These are phyloP conservation scores for Aphanoascus verrucosus DNA, from an alignment of 2,329 filamentous ascomycete species.

Conservation along the genomic window DNA sequence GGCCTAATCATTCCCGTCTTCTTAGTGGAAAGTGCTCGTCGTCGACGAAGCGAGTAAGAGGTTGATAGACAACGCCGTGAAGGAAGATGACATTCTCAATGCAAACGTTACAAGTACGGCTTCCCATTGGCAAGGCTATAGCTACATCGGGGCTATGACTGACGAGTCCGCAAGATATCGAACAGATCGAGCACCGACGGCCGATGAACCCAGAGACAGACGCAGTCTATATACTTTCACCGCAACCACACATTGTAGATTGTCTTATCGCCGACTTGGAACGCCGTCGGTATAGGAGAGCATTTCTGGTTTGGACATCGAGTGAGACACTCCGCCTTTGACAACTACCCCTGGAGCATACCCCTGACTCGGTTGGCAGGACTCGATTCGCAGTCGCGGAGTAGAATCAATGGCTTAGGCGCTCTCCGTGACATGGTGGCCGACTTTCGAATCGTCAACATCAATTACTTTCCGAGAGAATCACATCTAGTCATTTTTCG, in stretches of 20 bases:
- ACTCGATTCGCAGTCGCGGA: conserved; percentile 58
- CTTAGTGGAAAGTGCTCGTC: conserved; percentile 91
- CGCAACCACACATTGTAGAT: conserved; percentile 78
- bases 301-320: conserved; percentile 76
- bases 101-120: conserved; percentile 83
- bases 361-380: conserved; percentile 36
- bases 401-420: conserved; percentile 62
- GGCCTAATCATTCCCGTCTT: conserved; percentile 17
- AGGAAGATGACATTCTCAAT: conserved; percentile 94
- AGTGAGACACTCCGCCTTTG: conserved; percentile 33
- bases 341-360: neutral
- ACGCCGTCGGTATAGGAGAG: conserved; percentile 64
- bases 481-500: conserved; percentile 83
- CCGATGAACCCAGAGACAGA: conserved; percentile 81
- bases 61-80: conserved; percentile 80
- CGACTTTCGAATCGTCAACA: conserved; percentile 70
- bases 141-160: conserved; percentile 9
- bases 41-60: conserved; percentile 74
- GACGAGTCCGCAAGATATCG: conserved; percentile 57
- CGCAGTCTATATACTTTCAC: conserved; percentile 83
- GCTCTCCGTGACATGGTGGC: conserved; percentile 62
- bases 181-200: conserved; percentile 79
- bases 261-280: conserved; percentile 90
- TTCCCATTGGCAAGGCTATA: conserved; percentile 11
- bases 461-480: conserved; percentile 85